Conservation (phyloP, 2,329 filamentous ascomycete species). For the Aspergillus hiratsukae region DNA sequence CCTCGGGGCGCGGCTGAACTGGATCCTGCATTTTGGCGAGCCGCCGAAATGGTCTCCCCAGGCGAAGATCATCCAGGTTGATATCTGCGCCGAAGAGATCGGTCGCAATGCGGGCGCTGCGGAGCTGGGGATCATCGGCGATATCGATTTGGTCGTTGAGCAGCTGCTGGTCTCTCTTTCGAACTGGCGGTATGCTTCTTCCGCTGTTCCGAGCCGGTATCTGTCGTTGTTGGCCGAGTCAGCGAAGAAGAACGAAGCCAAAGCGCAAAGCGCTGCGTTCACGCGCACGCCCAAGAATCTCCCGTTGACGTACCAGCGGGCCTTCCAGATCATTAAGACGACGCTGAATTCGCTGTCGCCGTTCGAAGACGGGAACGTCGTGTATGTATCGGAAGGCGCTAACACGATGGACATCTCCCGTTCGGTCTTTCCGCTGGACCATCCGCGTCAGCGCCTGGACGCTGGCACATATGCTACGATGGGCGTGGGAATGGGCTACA, state of each 20-base stretch:
- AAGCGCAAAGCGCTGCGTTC: conserved; percentile 41
- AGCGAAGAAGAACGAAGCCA: conserved; percentile 45
- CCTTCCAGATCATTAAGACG: conserved; percentile 50
- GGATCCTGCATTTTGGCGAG: conserved; percentile 56
- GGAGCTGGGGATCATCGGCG: conserved; percentile 48
- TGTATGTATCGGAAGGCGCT: conserved; percentile 56
- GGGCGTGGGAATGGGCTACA: conserved; percentile 56
- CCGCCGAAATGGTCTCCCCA: conserved; percentile 50
- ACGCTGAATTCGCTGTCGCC: conserved; percentile 46
- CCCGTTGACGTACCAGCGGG: conserved; percentile 49
- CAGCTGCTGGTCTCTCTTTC: conserved; percentile 43
- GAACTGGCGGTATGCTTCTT: conserved; percentile 43
- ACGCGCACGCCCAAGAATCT: conserved; percentile 26
- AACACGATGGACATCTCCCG: conserved; percentile 61
- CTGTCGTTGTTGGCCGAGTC: conserved; percentile 25
- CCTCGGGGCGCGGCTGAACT: conserved; percentile 53
- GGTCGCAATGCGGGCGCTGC: conserved; percentile 49
- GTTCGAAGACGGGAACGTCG: conserved; percentile 44
- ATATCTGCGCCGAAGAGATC: conserved; percentile 51
- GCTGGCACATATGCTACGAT: conserved; percentile 58
- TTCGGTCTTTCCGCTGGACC: conserved; percentile 50
- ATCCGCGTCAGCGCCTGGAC: conserved; percentile 54
- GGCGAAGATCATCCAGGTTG: conserved; percentile 53
- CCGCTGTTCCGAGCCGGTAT: conserved; percentile 27
- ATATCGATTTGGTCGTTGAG: conserved; percentile 46